Evolutionary conservation across 169 alveolate species (phyloP).

Genomic region (Plasmodium chabaudi): DNA sequence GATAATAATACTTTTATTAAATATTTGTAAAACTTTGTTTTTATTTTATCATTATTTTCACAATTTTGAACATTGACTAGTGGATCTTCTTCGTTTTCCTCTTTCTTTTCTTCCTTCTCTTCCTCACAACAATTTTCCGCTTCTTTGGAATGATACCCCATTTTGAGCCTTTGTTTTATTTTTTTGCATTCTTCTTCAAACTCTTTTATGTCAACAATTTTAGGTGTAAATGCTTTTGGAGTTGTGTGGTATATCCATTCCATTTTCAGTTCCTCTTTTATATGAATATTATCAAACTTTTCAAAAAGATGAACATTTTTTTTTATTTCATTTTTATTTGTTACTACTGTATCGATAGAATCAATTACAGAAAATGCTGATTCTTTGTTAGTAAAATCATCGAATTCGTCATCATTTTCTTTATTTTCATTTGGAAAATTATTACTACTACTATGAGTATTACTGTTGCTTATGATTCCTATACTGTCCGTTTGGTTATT

Average conservation of each 20-base stretch:
- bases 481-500: neutral
- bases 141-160: neutral
- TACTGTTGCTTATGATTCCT: neutral
- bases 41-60: neutral
- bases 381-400: no score
- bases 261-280: conserved; percentile 28
- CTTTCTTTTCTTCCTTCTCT: neutral
- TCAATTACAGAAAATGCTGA: no score
- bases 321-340: neutral
- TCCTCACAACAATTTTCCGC: neutral
- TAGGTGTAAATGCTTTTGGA: neutral
- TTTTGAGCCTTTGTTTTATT: conserved; percentile 9
- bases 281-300: conserved; percentile 41
- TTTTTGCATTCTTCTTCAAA: conserved; percentile 84
- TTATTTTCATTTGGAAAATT: no score
- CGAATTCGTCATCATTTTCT: no score
- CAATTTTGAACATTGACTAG: neutral
- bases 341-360: neutral
- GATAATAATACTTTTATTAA: conserved; percentile 36
- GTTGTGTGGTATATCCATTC: conserved; percentile 56
- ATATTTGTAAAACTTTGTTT: conserved; percentile 1
- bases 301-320: conserved; percentile 50
- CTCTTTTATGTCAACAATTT: conserved; percentile 84
- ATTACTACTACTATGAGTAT: neutral
- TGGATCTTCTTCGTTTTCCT: neutral